These are phyloP conservation scores for Senna siamea DNA, from an alignment of 306 rosid genomes.

Conservation along the genomic window DNA sequence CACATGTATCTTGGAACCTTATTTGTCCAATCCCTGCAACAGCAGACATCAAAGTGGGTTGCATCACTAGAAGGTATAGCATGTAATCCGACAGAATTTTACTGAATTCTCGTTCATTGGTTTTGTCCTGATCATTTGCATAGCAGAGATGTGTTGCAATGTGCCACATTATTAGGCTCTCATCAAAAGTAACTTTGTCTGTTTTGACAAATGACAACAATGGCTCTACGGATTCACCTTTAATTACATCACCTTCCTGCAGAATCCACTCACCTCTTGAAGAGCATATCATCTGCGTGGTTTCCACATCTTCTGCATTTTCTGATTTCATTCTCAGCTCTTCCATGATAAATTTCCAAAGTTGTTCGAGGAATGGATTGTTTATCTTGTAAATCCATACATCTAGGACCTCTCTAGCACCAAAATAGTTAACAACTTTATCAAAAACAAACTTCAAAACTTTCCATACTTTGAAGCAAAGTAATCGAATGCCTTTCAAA, in stretches of 20 bases:
- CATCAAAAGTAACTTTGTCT: background rate
- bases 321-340: background rate
- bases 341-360: background rate
- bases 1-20: background rate
- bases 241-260: background rate
- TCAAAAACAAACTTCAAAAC: background rate
- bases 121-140: background rate
- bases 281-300: background rate
- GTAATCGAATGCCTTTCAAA: too few species aligned
- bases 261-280: background rate
- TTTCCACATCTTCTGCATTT: background rate
- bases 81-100: constrained; percentile 27
- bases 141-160: constrained; percentile 29
- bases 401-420: background rate
- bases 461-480: too few species aligned
- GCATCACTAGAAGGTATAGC: constrained; percentile 6
- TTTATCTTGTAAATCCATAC: background rate
- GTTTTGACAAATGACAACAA: background rate
- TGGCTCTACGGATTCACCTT: too few species aligned
- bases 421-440: background rate
- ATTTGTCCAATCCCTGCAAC: background rate
- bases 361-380: background rate
- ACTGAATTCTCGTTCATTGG: background rate
- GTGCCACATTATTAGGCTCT: constrained; percentile 24
- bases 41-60: background rate